Percentiles rank a stretch among this genome's conserved stretches.
Evolutionary conservation across 2,329 filamentous ascomycete species (phyloP).

Genomic region (Arthroderma sp.): DNA sequence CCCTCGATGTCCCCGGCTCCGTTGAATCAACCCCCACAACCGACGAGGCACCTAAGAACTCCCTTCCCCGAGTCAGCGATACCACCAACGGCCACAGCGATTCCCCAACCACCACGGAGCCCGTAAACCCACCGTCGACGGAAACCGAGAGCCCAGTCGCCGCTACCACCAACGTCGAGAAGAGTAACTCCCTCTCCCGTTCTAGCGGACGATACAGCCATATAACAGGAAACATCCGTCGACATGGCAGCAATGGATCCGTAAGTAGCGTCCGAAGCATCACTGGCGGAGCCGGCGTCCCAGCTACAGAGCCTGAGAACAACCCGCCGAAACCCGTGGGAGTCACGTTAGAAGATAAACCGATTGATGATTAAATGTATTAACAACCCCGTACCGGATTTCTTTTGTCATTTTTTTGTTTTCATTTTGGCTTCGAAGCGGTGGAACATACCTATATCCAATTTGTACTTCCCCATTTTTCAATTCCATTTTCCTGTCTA

Average conservation of each 20-base stretch:
- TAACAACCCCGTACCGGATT: not conserved
- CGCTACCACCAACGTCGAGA: constrained; percentile 35
- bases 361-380: constrained; percentile 56
- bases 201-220: constrained; percentile 37
- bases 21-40: constrained; percentile 32
- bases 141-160: constrained; percentile 21
- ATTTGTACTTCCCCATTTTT: too few relatives aligned
- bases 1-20: constrained; percentile 66
- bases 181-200: constrained; percentile 52
- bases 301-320: constrained; percentile 13
- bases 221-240: constrained; percentile 38
- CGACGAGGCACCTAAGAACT: constrained; percentile 4
- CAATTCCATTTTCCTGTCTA: too few relatives aligned
- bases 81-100: constrained; percentile 15
- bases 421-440: not conserved
- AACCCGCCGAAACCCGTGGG: constrained; percentile 26
- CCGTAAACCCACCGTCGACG: constrained; percentile 15
- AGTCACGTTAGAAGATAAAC: constrained; percentile 59
- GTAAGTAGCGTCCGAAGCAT: not conserved
- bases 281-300: constrained; percentile 20
- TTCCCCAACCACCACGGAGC: constrained; percentile 13
- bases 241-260: constrained; percentile 21
- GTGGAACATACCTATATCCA: too few relatives aligned
- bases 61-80: constrained; percentile 27
- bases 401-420: not conserved